phyloP scores from a whole-genome alignment of 2,329 filamentous ascomycete genomes.

The Orbilia javanica region DNA sequence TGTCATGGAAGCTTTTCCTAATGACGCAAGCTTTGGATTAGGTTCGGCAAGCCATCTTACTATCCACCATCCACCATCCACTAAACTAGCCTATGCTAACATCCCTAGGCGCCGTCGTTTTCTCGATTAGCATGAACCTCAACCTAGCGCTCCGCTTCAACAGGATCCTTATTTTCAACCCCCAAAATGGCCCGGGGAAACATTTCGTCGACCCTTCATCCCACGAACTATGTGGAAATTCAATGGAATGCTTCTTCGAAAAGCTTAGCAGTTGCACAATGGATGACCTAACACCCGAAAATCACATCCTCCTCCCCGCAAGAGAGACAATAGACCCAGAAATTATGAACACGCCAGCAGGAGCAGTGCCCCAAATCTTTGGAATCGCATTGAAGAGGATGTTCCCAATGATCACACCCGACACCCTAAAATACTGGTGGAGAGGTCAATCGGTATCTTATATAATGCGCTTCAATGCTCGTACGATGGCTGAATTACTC shows the following conservation, averaged over 20 bases:
- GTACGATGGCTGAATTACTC: conserved; percentile 52
- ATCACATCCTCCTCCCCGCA: conserved; percentile 42
- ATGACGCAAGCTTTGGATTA: conserved; percentile 60
- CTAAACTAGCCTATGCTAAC: not conserved
- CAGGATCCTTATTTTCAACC: conserved; percentile 59
- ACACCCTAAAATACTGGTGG: conserved; percentile 61
- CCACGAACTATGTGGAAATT: conserved; percentile 54
- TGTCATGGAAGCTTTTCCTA: conserved; percentile 59
- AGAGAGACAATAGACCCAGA: conserved; percentile 26
- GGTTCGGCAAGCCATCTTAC: conserved; percentile 28
- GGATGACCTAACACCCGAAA: conserved; percentile 47
- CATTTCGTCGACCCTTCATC: conserved; percentile 57
- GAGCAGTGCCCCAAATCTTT: conserved; percentile 54
- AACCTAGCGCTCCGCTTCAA: conserved; percentile 59
- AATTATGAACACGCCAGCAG: conserved; percentile 49
- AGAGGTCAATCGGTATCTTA: conserved; percentile 59
- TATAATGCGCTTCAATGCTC: conserved; percentile 60
- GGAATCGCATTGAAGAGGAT: conserved; percentile 48
- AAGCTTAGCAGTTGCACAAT: conserved; percentile 58
- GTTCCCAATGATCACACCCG: conserved; percentile 58
- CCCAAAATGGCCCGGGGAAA: conserved; percentile 52
- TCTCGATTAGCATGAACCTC: conserved; percentile 57
- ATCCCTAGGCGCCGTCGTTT: conserved; percentile 44
- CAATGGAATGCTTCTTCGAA: conserved; percentile 61
- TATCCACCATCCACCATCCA: not conserved